These are phyloP conservation scores for Kockovaella imperatae DNA, from an alignment of 768 basidiomycete species.

Conservation along the genomic window DNA sequence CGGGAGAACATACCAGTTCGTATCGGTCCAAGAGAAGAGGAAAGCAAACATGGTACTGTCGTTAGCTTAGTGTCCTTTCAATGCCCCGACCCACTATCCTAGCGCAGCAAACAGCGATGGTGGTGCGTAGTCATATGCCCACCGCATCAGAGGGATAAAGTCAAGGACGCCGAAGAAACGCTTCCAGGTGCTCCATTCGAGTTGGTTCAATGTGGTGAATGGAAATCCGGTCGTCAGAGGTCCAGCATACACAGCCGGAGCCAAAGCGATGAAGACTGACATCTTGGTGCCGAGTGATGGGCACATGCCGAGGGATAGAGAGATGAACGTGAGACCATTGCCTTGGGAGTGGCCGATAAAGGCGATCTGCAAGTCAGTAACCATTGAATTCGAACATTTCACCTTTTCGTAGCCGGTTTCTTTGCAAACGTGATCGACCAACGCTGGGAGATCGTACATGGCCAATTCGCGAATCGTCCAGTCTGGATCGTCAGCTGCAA, in stretches of 20 bases:
- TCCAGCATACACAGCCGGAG: conserved; percentile 52
- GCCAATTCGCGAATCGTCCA: conserved; percentile 52
- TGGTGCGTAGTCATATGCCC: conserved; percentile 49
- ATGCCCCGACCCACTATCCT: conserved; percentile 40
- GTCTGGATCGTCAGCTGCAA: conserved; percentile 34
- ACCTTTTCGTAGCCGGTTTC: conserved; percentile 50
- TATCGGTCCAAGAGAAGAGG: conserved; percentile 51
- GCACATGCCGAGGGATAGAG: conserved; percentile 50
- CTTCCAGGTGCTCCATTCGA: conserved; percentile 50
- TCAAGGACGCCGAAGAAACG: conserved; percentile 51
- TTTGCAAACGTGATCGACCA: conserved; percentile 49
- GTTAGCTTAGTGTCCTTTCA: neutral
- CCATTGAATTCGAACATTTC: neutral
- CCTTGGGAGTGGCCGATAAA: conserved; percentile 54
- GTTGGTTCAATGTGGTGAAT: conserved; percentile 47
- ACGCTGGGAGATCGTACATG: conserved; percentile 50
- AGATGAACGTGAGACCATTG: conserved; percentile 51
- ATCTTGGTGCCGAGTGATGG: conserved; percentile 49
- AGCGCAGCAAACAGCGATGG: conserved; percentile 46
- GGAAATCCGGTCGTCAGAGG: conserved; percentile 51
- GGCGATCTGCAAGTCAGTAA: conserved; percentile 42
- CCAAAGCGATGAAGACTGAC: conserved; percentile 50
- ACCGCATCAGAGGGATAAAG: conserved; percentile 52
- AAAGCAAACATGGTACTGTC: conserved; percentile 49
- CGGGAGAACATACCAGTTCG: conserved; percentile 45